Evolutionary conservation across 2,329 filamentous ascomycete genomes (phyloP), one percentile per base, ranked within the genome.

Genomic region (Rachicladosporium sp.): DNA sequence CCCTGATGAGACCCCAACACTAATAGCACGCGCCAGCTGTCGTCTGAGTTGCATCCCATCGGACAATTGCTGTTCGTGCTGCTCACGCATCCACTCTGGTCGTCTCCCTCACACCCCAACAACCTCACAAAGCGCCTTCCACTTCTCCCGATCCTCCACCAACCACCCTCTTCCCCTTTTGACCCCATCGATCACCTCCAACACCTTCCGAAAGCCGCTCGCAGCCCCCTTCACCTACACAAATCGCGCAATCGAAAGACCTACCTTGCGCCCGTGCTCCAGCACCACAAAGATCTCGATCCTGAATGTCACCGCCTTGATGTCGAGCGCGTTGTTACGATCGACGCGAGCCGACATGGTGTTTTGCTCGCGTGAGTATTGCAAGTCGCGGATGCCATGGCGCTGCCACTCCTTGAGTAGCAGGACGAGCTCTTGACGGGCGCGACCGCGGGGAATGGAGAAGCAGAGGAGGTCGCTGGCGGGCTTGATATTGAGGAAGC

Each of bases 221-320:
- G 85, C 87, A 2, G 89, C 88, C n/a, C 89, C 91, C 42, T 80
- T 80, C 55, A 91, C 86, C 55, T 95, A 88, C 1, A 83, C 89
- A 58, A 95, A 85, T 29, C 85, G 80, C 23, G 84, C 77, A 47
- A 95, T 78, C 58, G 81, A 83, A 39, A 95, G 71, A 6, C 80
- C 80, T 34, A 76, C 78, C 47, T 77, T 79, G 52, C 76, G 80
- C 35, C 84, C 84, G 54, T 91, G 82, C 63, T 94, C 84, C 45
- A 93, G 81, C 30, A 93, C 81, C 2, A 82, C 86, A 65, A 93
- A 93, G 45, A 95, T 73, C 58, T 95, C 86, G 30, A 80, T 78
- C 10, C 85, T 82, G 60, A 96, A 88, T 10, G 80, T 73, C n/a
- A 95, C 87, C 40, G 86, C 81, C 56, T 88, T 91, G 56, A 95